Evolutionary conservation across 495 filamentous ascomycete genomes (phyloP), one percentile per base, ranked within the genome.

Genomic region (Trichocladium uniseriatum): DNA sequence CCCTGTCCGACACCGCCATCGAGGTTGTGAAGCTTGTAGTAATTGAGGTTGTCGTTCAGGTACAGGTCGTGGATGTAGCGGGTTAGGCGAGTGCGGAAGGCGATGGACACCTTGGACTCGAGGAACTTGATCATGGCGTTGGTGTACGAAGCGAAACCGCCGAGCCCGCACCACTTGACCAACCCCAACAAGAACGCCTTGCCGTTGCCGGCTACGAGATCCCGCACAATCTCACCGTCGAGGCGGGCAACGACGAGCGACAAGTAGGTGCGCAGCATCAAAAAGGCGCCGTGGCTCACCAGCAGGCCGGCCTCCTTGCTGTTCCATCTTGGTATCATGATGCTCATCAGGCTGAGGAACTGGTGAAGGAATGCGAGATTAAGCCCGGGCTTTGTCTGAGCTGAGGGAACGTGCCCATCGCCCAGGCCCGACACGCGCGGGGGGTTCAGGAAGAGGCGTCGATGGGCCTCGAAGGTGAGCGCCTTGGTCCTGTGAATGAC

Each of bases 301-400:
- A 99, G 70, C 48, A 99, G 65, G 2, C 87, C 90, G 2, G 89
- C 89, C 70, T 97, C 94, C 64, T 97, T 97, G 67, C 88, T 90
- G 21, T 80, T 81, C 87, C 89, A 95, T 55, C 90, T 71, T 8
- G 94, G 94, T 51, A 97, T 85, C 91, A 96, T 95, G 57, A 99
- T 97, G 67, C 84, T 96, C 60, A 95, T 75, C 38, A 99, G 72
- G 59, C 89, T 94, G 38, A 95, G 75, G 57, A 97, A 94, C 67
- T 99, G 94, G 63, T 99, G 92, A 19, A 99, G 68, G 62, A 99
- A 99, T n/a, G 94, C 94, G 38, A 97, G 75, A 63, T 99, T 99
- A 43, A 99, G 69, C 5, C 94, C 94, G 1, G 94, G 90, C 63
- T 95, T 97, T 2, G 87, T 87, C 55, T 92, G 83, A 6, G 86